Conservation (phyloP, 2,329 filamentous ascomycete species). For the Dryadomyces quercivorus region DNA sequence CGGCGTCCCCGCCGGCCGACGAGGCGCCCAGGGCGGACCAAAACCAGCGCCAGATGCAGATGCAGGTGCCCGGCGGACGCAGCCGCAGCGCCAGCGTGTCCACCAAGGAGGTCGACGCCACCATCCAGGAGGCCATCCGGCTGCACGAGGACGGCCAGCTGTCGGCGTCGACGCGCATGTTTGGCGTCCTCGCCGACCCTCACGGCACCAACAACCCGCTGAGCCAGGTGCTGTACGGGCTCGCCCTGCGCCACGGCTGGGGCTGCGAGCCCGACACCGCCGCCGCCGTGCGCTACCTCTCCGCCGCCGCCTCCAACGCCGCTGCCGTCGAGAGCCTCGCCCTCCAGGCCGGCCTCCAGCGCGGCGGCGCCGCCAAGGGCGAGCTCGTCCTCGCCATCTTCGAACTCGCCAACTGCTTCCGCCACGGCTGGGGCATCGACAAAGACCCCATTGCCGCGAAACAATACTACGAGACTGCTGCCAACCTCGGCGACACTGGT, state of each 20-base stretch:
- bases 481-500: slow-evolving; percentile 85
- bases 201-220: slow-evolving; percentile 81
- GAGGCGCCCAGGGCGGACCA: slow-evolving; percentile 14
- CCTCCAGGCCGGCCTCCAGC: slow-evolving; percentile 75
- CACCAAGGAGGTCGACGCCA: slow-evolving; percentile 44
- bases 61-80: slow-evolving; percentile 6
- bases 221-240: slow-evolving; percentile 89
- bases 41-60: background rate
- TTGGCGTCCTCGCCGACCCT: slow-evolving; percentile 72
- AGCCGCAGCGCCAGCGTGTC: slow-evolving; percentile 21
- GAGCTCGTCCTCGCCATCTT: slow-evolving; percentile 95
- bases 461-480: slow-evolving; percentile 95
- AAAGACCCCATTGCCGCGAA: slow-evolving; percentile 78
- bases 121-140: slow-evolving; percentile 91
- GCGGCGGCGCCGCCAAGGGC: slow-evolving; percentile 88
- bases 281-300: slow-evolving; percentile 71
- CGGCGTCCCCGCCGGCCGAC: slow-evolving; percentile 20
- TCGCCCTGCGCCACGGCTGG: slow-evolving; percentile 88
- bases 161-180: slow-evolving; percentile 69
- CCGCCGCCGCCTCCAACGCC: slow-evolving; percentile 79
- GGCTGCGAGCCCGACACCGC: slow-evolving; percentile 63
- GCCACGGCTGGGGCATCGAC: slow-evolving; percentile 84
- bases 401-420: slow-evolving; percentile 85
- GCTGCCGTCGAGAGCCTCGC: slow-evolving; percentile 78
- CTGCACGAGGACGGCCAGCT: slow-evolving; percentile 80